Conservation (phyloP, 129 eudicot genomes). For the Artemisia tridentata region DNA sequence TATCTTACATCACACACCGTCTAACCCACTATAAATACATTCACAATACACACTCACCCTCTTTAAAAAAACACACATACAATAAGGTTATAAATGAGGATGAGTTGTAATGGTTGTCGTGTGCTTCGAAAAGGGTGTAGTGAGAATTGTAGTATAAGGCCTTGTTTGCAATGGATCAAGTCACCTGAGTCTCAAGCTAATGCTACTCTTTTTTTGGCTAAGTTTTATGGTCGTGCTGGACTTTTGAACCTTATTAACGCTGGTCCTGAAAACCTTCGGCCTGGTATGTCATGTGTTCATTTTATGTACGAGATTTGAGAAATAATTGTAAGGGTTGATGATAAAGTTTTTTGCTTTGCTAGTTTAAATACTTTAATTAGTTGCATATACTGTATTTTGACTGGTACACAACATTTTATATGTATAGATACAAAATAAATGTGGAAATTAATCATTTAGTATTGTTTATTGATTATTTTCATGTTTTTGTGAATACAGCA, state of each 20-base stretch:
- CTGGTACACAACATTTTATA: no score
- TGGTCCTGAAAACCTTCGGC: conserved; percentile 75
- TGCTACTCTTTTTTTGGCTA: conserved; percentile 83
- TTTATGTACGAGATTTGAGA: no score
- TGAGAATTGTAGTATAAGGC: conserved; percentile 76
- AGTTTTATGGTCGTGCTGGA: conserved; percentile 94
- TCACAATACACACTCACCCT: neutral
- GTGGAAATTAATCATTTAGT: no score
- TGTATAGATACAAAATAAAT: no score
- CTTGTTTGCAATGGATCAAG: conserved; percentile 80
- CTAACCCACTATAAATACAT: conserved; percentile 18
- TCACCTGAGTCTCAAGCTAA: conserved; percentile 73
- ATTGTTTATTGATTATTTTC: neutral
- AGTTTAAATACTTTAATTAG: no score
- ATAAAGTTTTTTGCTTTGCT: no score
- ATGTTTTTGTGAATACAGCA: conserved; percentile 33
- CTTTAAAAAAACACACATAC: neutral
- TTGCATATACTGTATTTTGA: no score
- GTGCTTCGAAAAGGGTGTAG: conserved; percentile 85
- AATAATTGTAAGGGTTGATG: neutral
- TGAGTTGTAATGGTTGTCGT: conserved; percentile 93
- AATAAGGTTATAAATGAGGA: conserved; percentile 45
- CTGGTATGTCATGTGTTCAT: conserved; percentile 39
- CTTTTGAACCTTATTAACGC: conserved; percentile 89
- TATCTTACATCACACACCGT: conserved; percentile 24